phyloP scores from a whole-genome alignment of 1,284 basidiomycete species.

The Singerocomus inundabilis region DNA sequence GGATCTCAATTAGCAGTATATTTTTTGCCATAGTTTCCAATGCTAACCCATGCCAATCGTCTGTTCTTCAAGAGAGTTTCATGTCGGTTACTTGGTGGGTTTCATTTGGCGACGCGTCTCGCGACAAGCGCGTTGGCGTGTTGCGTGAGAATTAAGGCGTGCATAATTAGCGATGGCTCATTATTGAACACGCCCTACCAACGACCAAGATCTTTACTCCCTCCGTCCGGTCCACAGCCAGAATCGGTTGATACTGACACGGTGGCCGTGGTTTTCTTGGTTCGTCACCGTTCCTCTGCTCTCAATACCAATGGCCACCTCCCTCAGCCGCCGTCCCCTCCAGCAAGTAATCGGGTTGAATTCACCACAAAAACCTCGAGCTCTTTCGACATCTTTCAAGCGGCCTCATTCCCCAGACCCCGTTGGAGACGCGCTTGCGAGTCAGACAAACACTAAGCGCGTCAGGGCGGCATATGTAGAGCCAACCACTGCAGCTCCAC shows the following conservation, averaged over 20 bases:
- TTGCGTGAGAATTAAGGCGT: conserved; percentile 29
- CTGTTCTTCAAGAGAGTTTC: no score
- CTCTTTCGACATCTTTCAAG: conserved; percentile 40
- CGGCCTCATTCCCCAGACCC: conserved; percentile 66
- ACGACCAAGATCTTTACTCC: conserved; percentile 11
- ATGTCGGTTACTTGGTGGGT: no score
- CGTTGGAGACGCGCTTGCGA: conserved; percentile 31
- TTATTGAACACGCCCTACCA: conserved; percentile 4
- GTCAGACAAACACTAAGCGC: conserved; percentile 33
- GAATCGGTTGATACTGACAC: not conserved
- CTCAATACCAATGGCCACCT: conserved; percentile 36
- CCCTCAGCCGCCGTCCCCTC: conserved; percentile 42
- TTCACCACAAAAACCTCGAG: conserved; percentile 31
- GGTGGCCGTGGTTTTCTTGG: conserved; percentile 3
- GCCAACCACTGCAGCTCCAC: conserved; percentile 12
- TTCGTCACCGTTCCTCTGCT: not conserved
- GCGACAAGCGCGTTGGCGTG: conserved; percentile 18
- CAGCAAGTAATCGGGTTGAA: conserved; percentile 33
- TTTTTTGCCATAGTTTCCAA: not conserved
- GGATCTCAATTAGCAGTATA: conserved; percentile 26
- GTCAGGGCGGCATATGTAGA: conserved; percentile 29
- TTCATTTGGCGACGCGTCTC: conserved; percentile 18
- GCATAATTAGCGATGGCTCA: conserved; percentile 7
- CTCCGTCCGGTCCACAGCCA: not conserved
- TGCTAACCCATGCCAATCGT: conserved; percentile 1